phyloP scores from a whole-genome alignment of 2,329 filamentous ascomycete genomes.

The Alternaria sp. region DNA sequence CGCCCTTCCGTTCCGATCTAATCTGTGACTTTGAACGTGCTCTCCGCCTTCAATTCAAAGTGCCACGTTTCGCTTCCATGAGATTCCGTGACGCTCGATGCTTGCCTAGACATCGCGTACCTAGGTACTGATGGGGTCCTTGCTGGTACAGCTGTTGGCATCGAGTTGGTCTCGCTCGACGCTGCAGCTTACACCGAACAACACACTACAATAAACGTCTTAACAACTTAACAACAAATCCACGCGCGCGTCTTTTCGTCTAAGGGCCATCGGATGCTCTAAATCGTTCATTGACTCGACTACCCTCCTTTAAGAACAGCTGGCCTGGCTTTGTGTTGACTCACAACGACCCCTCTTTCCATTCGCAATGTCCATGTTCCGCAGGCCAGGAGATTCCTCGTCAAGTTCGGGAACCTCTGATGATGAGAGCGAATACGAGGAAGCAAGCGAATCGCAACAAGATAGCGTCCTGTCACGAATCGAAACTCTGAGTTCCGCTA shows the following conservation, averaged over 20 bases:
- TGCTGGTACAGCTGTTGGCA: conserved; percentile 24
- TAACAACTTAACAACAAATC: conserved; percentile 4
- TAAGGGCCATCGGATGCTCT: background rate
- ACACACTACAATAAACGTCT: conserved; percentile 16
- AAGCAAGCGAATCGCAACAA: conserved; percentile 14
- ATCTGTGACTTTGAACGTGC: conserved; percentile 16
- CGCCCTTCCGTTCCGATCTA: conserved; percentile 38
- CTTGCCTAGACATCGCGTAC: conserved; percentile 18
- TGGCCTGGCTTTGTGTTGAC: background rate
- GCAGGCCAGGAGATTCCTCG: conserved; percentile 43
- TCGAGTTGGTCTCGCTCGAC: conserved; percentile 27
- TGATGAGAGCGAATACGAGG: conserved; percentile 28
- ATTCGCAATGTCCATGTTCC: conserved; percentile 42
- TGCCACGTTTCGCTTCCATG: conserved; percentile 41
- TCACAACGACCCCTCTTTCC: background rate
- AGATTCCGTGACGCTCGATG: conserved; percentile 40
- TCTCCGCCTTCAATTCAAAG: conserved; percentile 22
- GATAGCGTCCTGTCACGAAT: conserved; percentile 35
- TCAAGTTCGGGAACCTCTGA: conserved; percentile 34
- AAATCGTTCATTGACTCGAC: background rate
- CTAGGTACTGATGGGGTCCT: conserved; percentile 30
- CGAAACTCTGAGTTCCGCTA: conserved; percentile 34
- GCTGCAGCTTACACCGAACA: conserved; percentile 22
- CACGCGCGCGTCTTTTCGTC: conserved; percentile 1
- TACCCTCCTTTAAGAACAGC: background rate